Conservation (phyloP, 2,329 filamentous ascomycete species). For the Diplodia sapinea region DNA sequence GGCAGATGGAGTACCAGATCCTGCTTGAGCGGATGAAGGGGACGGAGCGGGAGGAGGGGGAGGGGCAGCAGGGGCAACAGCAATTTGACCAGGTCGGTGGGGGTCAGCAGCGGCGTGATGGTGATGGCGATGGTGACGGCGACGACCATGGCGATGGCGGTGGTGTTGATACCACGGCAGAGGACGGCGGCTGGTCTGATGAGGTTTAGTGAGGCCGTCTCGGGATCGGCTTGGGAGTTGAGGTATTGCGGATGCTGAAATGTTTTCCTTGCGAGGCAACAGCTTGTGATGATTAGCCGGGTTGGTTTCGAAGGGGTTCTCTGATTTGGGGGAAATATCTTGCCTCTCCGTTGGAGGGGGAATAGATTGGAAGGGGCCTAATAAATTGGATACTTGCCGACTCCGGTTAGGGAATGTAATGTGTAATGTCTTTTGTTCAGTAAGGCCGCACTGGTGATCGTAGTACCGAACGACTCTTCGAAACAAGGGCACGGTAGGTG, state of each 20-base stretch:
- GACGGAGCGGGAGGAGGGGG: neutral
- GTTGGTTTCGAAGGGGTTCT: neutral
- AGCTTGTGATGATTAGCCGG: neutral
- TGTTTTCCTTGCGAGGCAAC: neutral
- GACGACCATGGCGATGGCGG: no score
- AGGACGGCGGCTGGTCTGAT: neutral
- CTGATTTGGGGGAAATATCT: neutral
- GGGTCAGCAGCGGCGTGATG: neutral
- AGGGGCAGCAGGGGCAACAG: no score
- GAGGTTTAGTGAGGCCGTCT: neutral
- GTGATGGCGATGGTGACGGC: no score
- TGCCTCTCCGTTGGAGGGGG: neutral
- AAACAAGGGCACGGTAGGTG: neutral
- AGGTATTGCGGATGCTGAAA: neutral
- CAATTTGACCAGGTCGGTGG: neutral
- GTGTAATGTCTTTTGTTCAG: neutral
- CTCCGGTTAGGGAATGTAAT: neutral
- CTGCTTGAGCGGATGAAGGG: conserved; percentile 1
- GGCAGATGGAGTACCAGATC: neutral
- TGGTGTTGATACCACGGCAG: no score
- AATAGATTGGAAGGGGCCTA: neutral
- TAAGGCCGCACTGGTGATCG: neutral
- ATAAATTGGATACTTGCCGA: neutral
- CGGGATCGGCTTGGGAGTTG: neutral
- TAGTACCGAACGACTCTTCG: neutral